phyloP scores from a whole-genome alignment of 352 stramenopile species.

The Thalassiosira hispida region DNA sequence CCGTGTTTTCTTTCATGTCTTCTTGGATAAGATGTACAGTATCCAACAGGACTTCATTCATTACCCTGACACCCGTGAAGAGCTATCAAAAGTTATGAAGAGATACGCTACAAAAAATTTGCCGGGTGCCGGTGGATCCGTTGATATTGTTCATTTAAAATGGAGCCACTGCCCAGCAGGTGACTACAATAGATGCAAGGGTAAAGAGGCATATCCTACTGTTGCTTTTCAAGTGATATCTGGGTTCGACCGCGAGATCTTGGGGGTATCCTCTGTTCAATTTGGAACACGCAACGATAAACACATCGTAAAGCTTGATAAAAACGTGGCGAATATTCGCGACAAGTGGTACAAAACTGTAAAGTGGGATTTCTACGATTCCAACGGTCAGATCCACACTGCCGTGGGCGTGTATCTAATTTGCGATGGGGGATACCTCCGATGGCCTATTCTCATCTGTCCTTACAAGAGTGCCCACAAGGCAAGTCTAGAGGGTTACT shows the following conservation, averaged over 20 bases:
- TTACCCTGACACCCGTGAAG: not conserved
- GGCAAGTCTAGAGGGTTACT: constrained; percentile 22
- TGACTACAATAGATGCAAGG: constrained; percentile 19
- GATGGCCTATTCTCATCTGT: constrained; percentile 41
- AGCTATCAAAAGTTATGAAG: constrained; percentile 6
- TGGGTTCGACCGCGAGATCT: constrained; percentile 18
- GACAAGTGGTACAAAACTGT: constrained; percentile 26
- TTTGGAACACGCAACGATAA: constrained; percentile 49
- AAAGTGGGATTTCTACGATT: constrained; percentile 18
- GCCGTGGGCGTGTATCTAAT: constrained; percentile 39
- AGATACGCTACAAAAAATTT: constrained; percentile 20
- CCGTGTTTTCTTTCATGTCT: constrained; percentile 20
- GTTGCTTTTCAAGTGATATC: constrained; percentile 46
- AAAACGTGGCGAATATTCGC: constrained; percentile 28
- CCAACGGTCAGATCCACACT: not conserved
- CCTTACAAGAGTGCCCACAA: constrained; percentile 18
- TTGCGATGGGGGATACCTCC: constrained; percentile 50
- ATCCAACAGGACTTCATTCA: constrained; percentile 19
- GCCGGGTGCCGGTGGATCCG: constrained; percentile 25
- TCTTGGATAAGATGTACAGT: constrained; percentile 26
- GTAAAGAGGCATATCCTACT: constrained; percentile 41
- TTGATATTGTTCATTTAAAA: constrained; percentile 53
- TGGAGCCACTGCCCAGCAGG: constrained; percentile 37
- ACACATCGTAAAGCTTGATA: constrained; percentile 35
- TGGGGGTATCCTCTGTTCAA: constrained; percentile 14